Evolutionary conservation across 208 protist species (phyloP).

Genomic region (Crithidia thermophila): DNA sequence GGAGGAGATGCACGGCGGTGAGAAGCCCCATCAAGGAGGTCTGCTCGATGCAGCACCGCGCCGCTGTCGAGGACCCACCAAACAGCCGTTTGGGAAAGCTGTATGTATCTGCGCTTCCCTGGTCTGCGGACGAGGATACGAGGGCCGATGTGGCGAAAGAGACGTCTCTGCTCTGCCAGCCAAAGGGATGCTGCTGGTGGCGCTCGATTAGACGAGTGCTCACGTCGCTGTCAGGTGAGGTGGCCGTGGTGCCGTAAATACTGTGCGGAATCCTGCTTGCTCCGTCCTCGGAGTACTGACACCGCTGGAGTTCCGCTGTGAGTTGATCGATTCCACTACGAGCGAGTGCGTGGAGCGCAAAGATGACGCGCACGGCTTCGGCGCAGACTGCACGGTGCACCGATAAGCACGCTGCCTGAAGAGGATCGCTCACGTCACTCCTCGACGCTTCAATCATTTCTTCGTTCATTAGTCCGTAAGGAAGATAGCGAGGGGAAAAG

Average conservation of each 20-base stretch:
- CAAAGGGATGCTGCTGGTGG: too few species aligned
- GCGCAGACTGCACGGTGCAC: slow-evolving; percentile 23
- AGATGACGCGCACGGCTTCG: slow-evolving; percentile 26
- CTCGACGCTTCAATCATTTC: not conserved
- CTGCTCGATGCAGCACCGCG: slow-evolving; percentile 14
- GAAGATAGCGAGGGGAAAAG: too few species aligned
- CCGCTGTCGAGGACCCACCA: slow-evolving; percentile 17
- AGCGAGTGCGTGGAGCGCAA: slow-evolving; percentile 25
- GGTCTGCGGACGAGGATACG: too few species aligned
- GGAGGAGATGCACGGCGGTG: slow-evolving; percentile 45
- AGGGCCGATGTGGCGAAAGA: too few species aligned
- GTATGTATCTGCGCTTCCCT: too few species aligned
- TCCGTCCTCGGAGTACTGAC: not conserved
- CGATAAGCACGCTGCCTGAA: slow-evolving; percentile 8
- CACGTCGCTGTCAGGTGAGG: too few species aligned
- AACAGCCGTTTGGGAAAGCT: too few species aligned
- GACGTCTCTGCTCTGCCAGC: not conserved
- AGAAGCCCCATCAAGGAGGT: slow-evolving; percentile 24
- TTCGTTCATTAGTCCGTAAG: not conserved
- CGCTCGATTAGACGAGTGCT: too few species aligned
- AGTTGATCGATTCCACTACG: not conserved
- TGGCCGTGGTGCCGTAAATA: not conserved
- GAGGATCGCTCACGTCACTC: not conserved
- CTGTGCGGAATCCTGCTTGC: not conserved
- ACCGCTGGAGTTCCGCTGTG: slow-evolving; percentile 12